Base-by-base conservation (phyloP, 2,329 filamentous ascomycete species). In the Akanthomyces uredinophilus region DNA sequence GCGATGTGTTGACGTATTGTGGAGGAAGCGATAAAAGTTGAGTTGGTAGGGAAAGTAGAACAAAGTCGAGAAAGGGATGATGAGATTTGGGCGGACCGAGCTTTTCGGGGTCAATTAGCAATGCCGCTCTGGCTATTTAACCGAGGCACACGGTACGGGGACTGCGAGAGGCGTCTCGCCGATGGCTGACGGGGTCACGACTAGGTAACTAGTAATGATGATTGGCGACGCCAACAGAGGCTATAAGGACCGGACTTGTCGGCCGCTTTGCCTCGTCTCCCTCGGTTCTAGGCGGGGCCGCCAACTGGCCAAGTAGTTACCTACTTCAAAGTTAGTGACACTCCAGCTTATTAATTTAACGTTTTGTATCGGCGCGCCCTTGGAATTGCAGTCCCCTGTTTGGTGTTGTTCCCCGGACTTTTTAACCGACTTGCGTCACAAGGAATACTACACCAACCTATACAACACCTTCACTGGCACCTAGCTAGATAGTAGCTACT, bases 31-130 rank as follows among this genome's bases (percentile, higher is more conserved):
- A 51, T 27, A 61, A 46, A 32, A n/a, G 18, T 6, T 29, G 8
- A 24, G 49, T 39, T 14, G n/a, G n/a, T n/a, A 14, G 37, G 20
- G 37, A 53, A 52, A 22, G 44, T 46, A 35, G 37, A 16, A n/a
- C 22, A 18, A 18, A 24, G 54, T 57, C n/a, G 10, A 13, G 27
- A 37, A 53, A n/a, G 58, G 41, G 52, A 57, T 50, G 32, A 39
- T 20, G 43, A 51, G n/a, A 22, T 13, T 27, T 27, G 35, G 46
- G 46, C 44, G 56, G 56, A 46, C 56, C 56, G 56, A 59, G 56
- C 56, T 59, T 59, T 29, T 27, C 24, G 18, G 29, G 51, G 6
- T 35, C 32, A 35, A 20, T 39, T 3, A 24, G 35, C 29, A 59
- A 49, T 27, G 46, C n/a, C 27, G 39, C 32, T 27, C 16, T 52